Base-by-base conservation (phyloP, 2,329 filamentous ascomycete genomes). In the Pyricularia grisea region DNA sequence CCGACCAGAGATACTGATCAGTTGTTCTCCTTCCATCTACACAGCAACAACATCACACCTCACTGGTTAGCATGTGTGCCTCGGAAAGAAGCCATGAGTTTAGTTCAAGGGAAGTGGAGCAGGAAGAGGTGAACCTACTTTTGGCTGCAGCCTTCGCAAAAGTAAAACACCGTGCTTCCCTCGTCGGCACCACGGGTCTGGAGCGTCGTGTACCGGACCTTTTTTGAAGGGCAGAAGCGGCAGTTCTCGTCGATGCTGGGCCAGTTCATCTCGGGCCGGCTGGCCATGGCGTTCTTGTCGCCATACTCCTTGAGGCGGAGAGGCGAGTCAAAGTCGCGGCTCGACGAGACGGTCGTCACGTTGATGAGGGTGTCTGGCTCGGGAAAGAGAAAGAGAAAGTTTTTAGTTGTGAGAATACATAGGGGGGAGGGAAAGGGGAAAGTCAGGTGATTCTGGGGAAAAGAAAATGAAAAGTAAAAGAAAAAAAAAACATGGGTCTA, bases 181-280 rank as follows among this genome's bases (percentile, higher is more conserved):
- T 66, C 65, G 23, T 66, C 65, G 25, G 65, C 65, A 30, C 65
- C 65, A 20, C 65, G 65, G 4, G 65, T 66, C n/a, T 66, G 65
- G n/a, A 66, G 31, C 23, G 65, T 66, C 33, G 65, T 66, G 65
- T 66, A 66, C 11, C 65, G 65, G 25, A 55, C 23, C 65, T 55
- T 50, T 23, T 55, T 42, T 20, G 65, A 31, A n/a, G 25, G 23
- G 4, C 65, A 66, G 65, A 66, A 66, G 31, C 14, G 65, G 10
- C 65, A 66, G 31, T 66, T 27, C 27, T 66, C n/a, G 14, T 66
- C 65, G 23, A 66, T 55, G 36, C 65, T 66, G 5, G 36, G 23
- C 65, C 65, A 66, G 36, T 66, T 23, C n/a, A 27, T 30, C 63
- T 65, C 36, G 23, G 33, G 25, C 12, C 65, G 23, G 65, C 14